Evolutionary conservation across 164 flowering plant species (phyloP), one percentile per base, ranked within the genome.

Genomic region (Warburgia ugandensis): DNA sequence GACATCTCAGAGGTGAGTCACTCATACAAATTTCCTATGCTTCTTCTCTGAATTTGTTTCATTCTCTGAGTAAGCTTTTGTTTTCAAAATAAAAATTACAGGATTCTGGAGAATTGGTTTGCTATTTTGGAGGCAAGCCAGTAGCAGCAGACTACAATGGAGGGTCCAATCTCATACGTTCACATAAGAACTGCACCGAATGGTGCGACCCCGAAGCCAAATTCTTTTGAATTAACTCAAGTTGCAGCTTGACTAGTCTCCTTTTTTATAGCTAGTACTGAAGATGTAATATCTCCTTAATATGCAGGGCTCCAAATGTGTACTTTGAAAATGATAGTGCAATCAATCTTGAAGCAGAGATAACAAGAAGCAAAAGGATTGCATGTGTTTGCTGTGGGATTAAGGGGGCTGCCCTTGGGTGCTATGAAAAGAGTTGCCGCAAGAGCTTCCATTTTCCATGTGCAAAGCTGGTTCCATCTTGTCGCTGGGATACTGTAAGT

Each of bases 291-390:
- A n/a, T n/a, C n/a, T n/a, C n/a, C n/a, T n/a, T n/a, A n/a, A n/a
- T n/a, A n/a, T n/a, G 72, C 78, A 94, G 97, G 99, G 96, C 99
- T 1, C 99, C 99, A 12, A 84, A 94, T 71, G 96, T 86, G 12
- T 94, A 80, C 33, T 94, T 89, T 66, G 78, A 83, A 33, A 74
- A 70, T 56, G 86, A 81, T 35, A 70, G 28, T 47, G 88, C 75
- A 40, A 54, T 86, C 41, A 94, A 94, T 64, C 92, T 94, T 29
- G 88, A 83, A 65, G 62, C 74, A 54, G 99, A 94, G 68, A 21
- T 89, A 41, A 54, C 69, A 47, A 86, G 97, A 74, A 84, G 99
- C 52, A 61, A 71, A 46, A 75, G 76, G 67, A 86, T 94, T 32
- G 83, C 56, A 47, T 94, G 99, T 61, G 38, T 76, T 60, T 75